phyloP scores from a whole-genome alignment of 495 filamentous ascomycete genomes.

The Penicillium roqueforti region DNA sequence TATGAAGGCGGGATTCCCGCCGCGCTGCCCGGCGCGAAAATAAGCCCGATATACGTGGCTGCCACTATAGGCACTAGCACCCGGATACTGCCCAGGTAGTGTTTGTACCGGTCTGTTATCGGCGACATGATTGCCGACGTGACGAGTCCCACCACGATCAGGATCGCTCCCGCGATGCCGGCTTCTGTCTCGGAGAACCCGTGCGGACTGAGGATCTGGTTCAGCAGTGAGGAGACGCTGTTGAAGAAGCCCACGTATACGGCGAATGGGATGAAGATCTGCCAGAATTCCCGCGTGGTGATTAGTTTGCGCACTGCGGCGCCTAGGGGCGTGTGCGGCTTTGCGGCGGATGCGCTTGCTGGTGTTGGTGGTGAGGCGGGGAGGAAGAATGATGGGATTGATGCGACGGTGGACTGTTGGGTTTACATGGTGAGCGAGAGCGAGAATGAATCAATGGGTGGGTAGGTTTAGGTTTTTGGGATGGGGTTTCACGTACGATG shows the following conservation, averaged over 20 bases:
- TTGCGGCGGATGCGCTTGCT: constrained; percentile 48
- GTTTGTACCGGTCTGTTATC: constrained; percentile 78
- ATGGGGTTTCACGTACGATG: constrained; percentile 54
- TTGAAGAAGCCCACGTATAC: constrained; percentile 94
- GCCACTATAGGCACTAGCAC: constrained; percentile 72
- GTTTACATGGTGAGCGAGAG: not conserved
- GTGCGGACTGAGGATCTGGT: constrained; percentile 84
- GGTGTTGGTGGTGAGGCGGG: constrained; percentile 76
- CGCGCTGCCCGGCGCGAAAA: constrained; percentile 74
- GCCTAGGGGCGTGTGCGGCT: constrained; percentile 47
- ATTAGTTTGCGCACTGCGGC: constrained; percentile 45
- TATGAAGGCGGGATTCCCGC: constrained; percentile 63
- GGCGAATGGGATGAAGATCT: constrained; percentile 70
- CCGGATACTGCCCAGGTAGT: constrained; percentile 71
- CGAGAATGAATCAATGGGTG: not conserved
- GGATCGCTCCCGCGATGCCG: constrained; percentile 79
- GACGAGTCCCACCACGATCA: constrained; percentile 88
- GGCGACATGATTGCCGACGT: constrained; percentile 70
- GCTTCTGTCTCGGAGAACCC: constrained; percentile 74
- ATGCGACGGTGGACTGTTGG: constrained; percentile 60
- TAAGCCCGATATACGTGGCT: constrained; percentile 65
- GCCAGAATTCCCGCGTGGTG: constrained; percentile 65
- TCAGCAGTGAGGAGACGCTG: constrained; percentile 79
- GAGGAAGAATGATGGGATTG: constrained; percentile 81
- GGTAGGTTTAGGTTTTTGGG: constrained; percentile 3